Evolutionary conservation across 2,329 filamentous ascomycete species (phyloP).

Genomic region (Colletotrichum sp.): DNA sequence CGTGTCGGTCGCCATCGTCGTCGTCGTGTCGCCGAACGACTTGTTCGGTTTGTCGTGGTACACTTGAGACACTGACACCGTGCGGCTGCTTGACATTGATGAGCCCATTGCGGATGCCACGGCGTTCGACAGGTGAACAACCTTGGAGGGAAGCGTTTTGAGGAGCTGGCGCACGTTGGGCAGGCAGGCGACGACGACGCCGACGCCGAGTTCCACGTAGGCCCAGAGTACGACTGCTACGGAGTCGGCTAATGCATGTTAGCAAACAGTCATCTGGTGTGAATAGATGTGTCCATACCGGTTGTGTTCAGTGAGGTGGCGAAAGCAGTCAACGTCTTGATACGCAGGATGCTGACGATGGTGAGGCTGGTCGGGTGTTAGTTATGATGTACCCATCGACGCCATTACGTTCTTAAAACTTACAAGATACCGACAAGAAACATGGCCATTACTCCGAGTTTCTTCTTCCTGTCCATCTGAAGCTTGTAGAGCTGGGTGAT

Average conservation of each 20-base stretch:
- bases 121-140: neutral
- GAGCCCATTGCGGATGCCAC: neutral
- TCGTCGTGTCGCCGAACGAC: neutral
- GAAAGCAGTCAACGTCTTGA: neutral
- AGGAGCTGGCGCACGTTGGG: slow-evolving; percentile 38
- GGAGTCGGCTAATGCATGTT: slow-evolving; percentile 28
- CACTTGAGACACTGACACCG: neutral
- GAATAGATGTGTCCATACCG: neutral
- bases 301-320: neutral
- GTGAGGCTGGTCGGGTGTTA: neutral
- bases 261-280: neutral
- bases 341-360: neutral
- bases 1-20: neutral
- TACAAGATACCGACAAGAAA: slow-evolving; percentile 49
- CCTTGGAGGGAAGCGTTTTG: neutral
- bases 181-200: slow-evolving; percentile 43
- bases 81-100: neutral
- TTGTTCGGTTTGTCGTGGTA: neutral
- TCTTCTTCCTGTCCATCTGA: slow-evolving; percentile 39
- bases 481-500: slow-evolving; percentile 37
- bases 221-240: slow-evolving; percentile 37
- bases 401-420: slow-evolving; percentile 17
- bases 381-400: neutral
- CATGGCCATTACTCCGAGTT: slow-evolving; percentile 31
- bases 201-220: slow-evolving; percentile 41